Evolutionary conservation across 495 filamentous ascomycete species (phyloP), one percentile per base, ranked within the genome.

Genomic region (Penicillium silybi): DNA sequence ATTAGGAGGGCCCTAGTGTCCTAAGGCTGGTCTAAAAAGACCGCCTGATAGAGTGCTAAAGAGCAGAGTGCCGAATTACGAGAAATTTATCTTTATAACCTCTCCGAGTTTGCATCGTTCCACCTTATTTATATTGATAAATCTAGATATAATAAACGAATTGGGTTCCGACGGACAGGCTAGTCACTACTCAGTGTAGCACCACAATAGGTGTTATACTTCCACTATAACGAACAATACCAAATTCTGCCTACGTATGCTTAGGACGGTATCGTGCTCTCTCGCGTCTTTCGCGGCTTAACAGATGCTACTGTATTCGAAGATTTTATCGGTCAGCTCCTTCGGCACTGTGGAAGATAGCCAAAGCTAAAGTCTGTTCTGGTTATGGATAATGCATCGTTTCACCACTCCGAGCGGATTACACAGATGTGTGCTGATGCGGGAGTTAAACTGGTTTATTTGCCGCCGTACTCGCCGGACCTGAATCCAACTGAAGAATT

Each of bases 161-260:
- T 38, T 6, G 35, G 35, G 2, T 38, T 13, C n/a, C 13, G 35
- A 13, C 35, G 35, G n/a, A 38, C 35, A n/a, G 16, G 35, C 6
- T 38, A 13, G 16, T 9, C 35, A 5, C 35, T 13, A 5, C 16
- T 38, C 2, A 13, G 35, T 9, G 13, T 18, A n/a, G n/a, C 15
- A 38, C 35, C 15, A 8, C 35, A 13, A 5, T 38, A 38, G 13
- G 16, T 38, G 26, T 6, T 27, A 16, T 20, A 46, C 6, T 60
- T 66, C 38, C 41, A 63, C 18, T 63, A 60, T 40, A 55, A 59
- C 16, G 16, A 64, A 41, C 37, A 65, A 52, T 60, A 65, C 42
- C 58, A 72, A 44, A 72, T 73, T 13, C 49, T 71, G 52, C 63
- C 59, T n/a, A 65, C 65, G 18, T 72, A 72, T 60, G 56, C 53